Evolutionary conservation across 306 rosid genomes (phyloP).

Genomic region (Fragaria vesca): DNA sequence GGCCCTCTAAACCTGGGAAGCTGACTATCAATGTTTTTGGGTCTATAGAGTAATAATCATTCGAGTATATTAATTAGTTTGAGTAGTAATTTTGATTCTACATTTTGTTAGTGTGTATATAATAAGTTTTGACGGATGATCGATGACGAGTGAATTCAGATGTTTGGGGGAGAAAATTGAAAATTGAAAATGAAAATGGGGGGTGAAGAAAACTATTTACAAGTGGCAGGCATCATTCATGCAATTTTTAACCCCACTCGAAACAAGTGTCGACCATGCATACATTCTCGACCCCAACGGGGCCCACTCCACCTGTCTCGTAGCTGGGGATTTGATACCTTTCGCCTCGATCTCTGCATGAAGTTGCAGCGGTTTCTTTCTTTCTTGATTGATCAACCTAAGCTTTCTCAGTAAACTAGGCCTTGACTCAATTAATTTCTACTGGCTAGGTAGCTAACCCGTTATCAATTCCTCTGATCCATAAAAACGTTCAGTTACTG

Average conservation of each 20-base stretch:
- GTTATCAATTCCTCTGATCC: neutral
- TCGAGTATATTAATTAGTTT: neutral
- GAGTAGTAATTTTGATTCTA: neutral
- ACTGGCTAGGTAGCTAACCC: neutral
- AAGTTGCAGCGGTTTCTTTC: slow-evolving; percentile 1
- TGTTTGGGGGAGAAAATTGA: neutral
- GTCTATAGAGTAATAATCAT: neutral
- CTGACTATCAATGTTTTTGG: neutral
- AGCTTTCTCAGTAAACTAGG: neutral
- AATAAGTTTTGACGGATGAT: neutral
- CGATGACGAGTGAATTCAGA: neutral
- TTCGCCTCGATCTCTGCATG: neutral
- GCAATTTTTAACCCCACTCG: slow-evolving; percentile 28
- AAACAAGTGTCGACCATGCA: slow-evolving; percentile 55
- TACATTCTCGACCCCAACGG: slow-evolving; percentile 11
- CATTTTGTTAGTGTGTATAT: neutral
- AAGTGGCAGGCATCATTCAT: slow-evolving; percentile 54
- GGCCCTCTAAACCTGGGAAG: neutral
- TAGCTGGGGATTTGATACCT: neutral
- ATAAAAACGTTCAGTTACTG: neutral
- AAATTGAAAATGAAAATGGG: neutral
- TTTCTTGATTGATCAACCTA: neutral
- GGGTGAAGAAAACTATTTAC: slow-evolving; percentile 33
- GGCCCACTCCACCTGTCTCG: slow-evolving; percentile 11
- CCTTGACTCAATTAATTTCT: neutral